These are phyloP conservation scores for Colletotrichum sansevieriae DNA, from an alignment of 2,329 filamentous ascomycete species.

Conservation along the genomic window DNA sequence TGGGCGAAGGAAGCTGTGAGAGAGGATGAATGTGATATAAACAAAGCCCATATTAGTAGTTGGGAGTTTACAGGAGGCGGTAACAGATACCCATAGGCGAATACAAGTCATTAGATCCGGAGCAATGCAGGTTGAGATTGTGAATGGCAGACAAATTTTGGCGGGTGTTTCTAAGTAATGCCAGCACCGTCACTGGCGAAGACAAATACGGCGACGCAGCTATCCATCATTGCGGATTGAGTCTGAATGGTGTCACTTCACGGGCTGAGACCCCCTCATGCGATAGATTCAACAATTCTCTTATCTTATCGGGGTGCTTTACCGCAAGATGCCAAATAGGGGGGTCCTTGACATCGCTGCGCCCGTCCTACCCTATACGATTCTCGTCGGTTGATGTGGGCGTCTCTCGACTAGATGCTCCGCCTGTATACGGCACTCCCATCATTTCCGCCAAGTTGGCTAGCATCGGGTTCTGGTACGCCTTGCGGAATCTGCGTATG, in stretches of 20 bases:
- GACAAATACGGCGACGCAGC: background rate
- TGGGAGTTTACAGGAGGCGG: background rate
- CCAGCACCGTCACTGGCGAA: background rate
- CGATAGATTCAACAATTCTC: background rate
- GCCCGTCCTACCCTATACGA: background rate
- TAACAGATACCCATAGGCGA: background rate
- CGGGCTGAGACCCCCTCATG: background rate
- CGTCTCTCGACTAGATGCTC: conserved; percentile 1
- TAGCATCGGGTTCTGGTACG: background rate
- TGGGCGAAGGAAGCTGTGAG: too few relatives aligned
- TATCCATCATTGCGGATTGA: background rate
- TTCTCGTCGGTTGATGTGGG: background rate
- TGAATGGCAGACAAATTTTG: background rate
- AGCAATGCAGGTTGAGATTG: background rate
- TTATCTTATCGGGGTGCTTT: background rate
- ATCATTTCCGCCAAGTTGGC: background rate
- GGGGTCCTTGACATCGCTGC: background rate
- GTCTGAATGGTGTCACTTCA: background rate
- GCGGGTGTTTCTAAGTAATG: background rate
- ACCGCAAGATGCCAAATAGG: background rate
- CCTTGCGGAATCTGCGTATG: background rate
- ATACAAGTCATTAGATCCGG: background rate
- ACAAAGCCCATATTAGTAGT: too few relatives aligned
- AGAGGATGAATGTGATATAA: too few relatives aligned
- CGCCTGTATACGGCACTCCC: background rate